Conservation (phyloP, 306 rosid genomes). For the Sophora flavescens region DNA sequence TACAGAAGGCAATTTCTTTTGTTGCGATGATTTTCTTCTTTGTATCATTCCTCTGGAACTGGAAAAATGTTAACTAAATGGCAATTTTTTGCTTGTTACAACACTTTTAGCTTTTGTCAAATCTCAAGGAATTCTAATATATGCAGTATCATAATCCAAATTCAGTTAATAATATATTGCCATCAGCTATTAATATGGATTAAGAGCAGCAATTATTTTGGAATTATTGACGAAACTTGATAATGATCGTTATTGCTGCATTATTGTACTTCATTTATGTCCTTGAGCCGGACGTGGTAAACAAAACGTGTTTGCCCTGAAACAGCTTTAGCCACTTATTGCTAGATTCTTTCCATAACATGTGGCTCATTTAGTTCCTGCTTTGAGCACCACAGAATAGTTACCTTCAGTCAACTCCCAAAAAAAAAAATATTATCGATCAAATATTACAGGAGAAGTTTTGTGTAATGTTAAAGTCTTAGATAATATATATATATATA, state of each 20-base stretch:
- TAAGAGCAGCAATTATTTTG: not conserved
- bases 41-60: conserved; percentile 12
- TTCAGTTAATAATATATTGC: not conserved
- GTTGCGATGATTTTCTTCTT: not conserved
- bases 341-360: no score
- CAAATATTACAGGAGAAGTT: no score
- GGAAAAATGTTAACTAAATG: not conserved
- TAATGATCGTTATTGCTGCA: not conserved
- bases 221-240: not conserved
- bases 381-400: no score
- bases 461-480: no score
- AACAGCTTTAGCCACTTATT: not conserved
- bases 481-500: no score
- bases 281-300: not conserved
- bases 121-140: conserved; percentile 2
- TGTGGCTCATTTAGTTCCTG: no score
- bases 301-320: not conserved
- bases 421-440: no score
- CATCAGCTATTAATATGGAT: not conserved
- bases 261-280: not conserved
- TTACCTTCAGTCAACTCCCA: no score
- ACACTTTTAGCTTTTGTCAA: not conserved
- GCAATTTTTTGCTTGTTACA: not conserved
- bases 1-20: conserved; percentile 9
- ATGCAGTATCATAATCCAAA: not conserved